Evolutionary conservation across 805 yeast species (phyloP).

Genomic region (Saccharomyces mikatae): DNA sequence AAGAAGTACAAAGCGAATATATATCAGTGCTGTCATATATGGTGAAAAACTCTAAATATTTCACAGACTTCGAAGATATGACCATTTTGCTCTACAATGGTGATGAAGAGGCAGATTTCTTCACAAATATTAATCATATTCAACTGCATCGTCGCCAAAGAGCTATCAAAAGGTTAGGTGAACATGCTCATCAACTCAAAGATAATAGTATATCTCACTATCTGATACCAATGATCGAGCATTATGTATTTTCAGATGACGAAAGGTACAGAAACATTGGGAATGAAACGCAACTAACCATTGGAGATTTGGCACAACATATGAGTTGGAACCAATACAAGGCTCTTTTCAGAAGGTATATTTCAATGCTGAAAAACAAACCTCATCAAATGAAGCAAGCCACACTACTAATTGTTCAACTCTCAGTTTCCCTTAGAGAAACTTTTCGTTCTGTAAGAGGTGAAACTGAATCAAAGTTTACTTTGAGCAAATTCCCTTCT

Average conservation of each 20-base stretch:
- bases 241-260: slow-evolving; percentile 53
- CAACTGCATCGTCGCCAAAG: slow-evolving; percentile 81
- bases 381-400: slow-evolving; percentile 46
- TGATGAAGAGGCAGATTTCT: slow-evolving; percentile 80
- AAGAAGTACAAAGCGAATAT: slow-evolving; percentile 63
- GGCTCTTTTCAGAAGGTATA: slow-evolving; percentile 65
- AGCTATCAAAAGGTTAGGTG: slow-evolving; percentile 62
- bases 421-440: slow-evolving; percentile 43
- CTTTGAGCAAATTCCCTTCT: slow-evolving; percentile 31
- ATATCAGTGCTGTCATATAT: slow-evolving; percentile 57
- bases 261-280: slow-evolving; percentile 55
- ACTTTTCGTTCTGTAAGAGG: slow-evolving; percentile 26
- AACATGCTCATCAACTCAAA: slow-evolving; percentile 38
- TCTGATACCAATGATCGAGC: slow-evolving; percentile 77
- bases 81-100: slow-evolving; percentile 49
- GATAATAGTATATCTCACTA: slow-evolving; percentile 65
- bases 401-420: slow-evolving; percentile 49
- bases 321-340: slow-evolving; percentile 75
- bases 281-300: slow-evolving; percentile 56
- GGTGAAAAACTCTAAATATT: slow-evolving; percentile 40
- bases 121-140: slow-evolving; percentile 67
- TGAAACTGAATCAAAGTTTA: slow-evolving; percentile 9
- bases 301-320: slow-evolving; percentile 48
- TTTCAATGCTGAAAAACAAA: slow-evolving; percentile 41
- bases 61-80: slow-evolving; percentile 57